Evolutionary conservation across 1,284 basidiomycete species (phyloP).

Genomic region (Boletellus dicymbophilus): DNA sequence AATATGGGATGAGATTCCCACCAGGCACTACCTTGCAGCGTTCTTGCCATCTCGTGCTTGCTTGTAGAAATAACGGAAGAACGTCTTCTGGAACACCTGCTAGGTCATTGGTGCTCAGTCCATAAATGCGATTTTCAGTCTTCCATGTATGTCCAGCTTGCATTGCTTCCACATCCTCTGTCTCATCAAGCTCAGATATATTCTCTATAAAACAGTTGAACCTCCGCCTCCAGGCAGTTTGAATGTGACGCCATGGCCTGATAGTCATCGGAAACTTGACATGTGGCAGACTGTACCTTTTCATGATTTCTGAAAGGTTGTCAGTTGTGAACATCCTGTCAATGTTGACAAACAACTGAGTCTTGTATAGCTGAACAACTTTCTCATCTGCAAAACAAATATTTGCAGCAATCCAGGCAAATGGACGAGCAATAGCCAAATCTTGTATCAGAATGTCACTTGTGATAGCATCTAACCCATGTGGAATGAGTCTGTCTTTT

Average conservation of each 20-base stretch:
- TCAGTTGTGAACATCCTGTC: slow-evolving; percentile 19
- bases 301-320: slow-evolving; percentile 16
- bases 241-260: slow-evolving; percentile 29
- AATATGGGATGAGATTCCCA: background rate
- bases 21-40: slow-evolving; percentile 12
- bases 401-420: slow-evolving; percentile 23
- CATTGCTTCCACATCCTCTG: slow-evolving; percentile 16
- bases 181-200: background rate
- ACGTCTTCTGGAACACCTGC: slow-evolving; percentile 30
- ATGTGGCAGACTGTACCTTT: background rate
- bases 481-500: slow-evolving; percentile 32
- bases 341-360: slow-evolving; percentile 28
- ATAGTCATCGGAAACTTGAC: slow-evolving; percentile 15
- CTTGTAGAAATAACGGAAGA: slow-evolving; percentile 25
- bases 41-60: slow-evolving; percentile 30
- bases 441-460: slow-evolving; percentile 30
- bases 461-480: slow-evolving; percentile 23
- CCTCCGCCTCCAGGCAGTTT: slow-evolving; percentile 26
- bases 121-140: slow-evolving; percentile 28
- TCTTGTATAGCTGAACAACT: slow-evolving; percentile 12
- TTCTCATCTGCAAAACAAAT: background rate
- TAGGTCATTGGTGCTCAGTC: slow-evolving; percentile 8
- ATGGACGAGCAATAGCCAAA: slow-evolving; percentile 23
- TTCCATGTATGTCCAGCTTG: slow-evolving; percentile 27
- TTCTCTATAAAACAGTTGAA: slow-evolving; percentile 3